These are phyloP conservation scores for Saussurea involucrata DNA, from an alignment of 129 eudicot genomes.

Conservation along the genomic window DNA sequence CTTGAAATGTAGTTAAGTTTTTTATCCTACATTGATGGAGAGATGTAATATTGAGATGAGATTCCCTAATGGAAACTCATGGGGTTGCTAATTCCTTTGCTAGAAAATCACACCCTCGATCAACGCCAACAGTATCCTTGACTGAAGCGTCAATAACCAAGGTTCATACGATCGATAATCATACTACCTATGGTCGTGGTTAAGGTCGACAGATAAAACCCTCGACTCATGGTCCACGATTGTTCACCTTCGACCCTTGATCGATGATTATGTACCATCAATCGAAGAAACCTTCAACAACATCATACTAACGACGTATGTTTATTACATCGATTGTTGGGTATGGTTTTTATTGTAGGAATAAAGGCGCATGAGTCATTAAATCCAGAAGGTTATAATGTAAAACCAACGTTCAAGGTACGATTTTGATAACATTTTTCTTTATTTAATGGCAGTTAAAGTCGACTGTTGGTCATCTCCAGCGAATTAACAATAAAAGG, in stretches of 20 bases:
- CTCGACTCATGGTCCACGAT: background rate
- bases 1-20: no score
- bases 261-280: background rate
- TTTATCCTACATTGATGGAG: no score
- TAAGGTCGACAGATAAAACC: background rate
- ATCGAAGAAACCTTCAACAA: background rate
- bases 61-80: no score
- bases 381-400: background rate
- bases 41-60: no score
- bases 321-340: background rate
- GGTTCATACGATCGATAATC: background rate
- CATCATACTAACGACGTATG: no score
- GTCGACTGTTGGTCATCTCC: background rate
- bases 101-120: background rate
- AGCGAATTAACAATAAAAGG: no score
- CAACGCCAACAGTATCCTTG: background rate
- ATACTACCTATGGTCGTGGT: background rate
- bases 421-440: no score
- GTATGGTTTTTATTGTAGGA: background rate
- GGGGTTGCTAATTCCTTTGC: no score
- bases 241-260: background rate
- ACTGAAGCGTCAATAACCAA: background rate
- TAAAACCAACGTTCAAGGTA: background rate
- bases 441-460: no score
- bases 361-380: no score